phyloP scores from a whole-genome alignment of 2,329 filamentous ascomycete species.

The Ophiosphaerella narmari region DNA sequence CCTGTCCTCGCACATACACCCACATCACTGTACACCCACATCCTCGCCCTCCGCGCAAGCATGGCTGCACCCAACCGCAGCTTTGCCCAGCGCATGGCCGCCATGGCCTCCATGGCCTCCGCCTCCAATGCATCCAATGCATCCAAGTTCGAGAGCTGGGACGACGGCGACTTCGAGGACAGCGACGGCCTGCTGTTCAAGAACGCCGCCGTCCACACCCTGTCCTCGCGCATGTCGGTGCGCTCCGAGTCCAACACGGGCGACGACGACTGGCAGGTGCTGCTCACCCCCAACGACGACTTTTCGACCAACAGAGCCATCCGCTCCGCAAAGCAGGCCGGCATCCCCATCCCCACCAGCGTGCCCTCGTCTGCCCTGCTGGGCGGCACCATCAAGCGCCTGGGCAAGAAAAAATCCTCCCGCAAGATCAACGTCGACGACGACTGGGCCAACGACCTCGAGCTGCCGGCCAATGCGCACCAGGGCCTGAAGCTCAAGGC shows the following conservation, averaged over 20 bases:
- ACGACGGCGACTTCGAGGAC: conserved; percentile 54
- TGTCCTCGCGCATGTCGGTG: conserved; percentile 82
- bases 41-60: conserved; percentile 25
- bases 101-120: conserved; percentile 57
- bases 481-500: conserved; percentile 50
- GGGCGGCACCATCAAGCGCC: conserved; percentile 89
- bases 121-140: conserved; percentile 49
- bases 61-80: conserved; percentile 42
- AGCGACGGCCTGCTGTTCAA: conserved; percentile 69
- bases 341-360: conserved; percentile 86
- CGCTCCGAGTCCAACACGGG: conserved; percentile 77
- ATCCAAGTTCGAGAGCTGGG: conserved; percentile 69
- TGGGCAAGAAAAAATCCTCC: conserved; percentile 63
- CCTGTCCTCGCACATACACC: neutral
- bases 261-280: conserved; percentile 87
- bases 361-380: conserved; percentile 87
- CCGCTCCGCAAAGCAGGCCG: conserved; percentile 75
- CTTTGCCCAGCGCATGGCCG: conserved; percentile 47
- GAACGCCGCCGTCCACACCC: conserved; percentile 72
- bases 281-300: conserved; percentile 84
- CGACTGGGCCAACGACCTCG: conserved; percentile 58
- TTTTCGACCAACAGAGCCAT: conserved; percentile 84
- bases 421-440: conserved; percentile 53
- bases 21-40: conserved; percentile 17
- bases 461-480: conserved; percentile 45